Evolutionary conservation across 306 rosid genomes (phyloP), one percentile per base, ranked within the genome.

Genomic region (Mimosa pudica): DNA sequence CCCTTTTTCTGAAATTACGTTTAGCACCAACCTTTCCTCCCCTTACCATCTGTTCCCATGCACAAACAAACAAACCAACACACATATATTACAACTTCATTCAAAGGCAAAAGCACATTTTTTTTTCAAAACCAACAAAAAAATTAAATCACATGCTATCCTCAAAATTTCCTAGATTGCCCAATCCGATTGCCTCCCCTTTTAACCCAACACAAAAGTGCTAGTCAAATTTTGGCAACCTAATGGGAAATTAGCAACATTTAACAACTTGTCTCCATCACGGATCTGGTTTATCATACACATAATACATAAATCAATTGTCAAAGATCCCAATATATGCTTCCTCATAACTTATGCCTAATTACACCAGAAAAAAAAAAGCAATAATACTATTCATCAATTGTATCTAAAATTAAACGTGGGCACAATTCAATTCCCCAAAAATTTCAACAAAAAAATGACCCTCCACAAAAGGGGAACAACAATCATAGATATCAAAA

Each of bases 21-120:
- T 82, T 91, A 81, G 90, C 62, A 83, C 88, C 74, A 77, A 84
- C 81, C 84, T 82, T 91, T 77, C 94, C 89, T 84, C 96, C 97
- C 96, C 90, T 95, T 16, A 79, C 99, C 99, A 95, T 95, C 91
- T 92, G 89, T 76, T 76, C 88, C 76, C 24, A 70, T 86, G 88
- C 73, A 84, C 68, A 83, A 87, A 80, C 58, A 70, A 78, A 70
- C 0, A 41, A 4, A 44, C 72, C 82, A 42, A 84, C 36, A 0
- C 75, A 71, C 78, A 83, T 78, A 54, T 80, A 81, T 86, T 44
- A 86, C 76, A 74, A 80, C 77, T 70, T 36, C 69, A 78, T 46
- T 78, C 71, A 81, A 78, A 71, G 41, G 71, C 63, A 70, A 32
- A 57, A 70, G 68, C 66, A 78, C 75, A 10, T 66, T 7, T 67